Base-by-base conservation (phyloP, 2,329 filamentous ascomycete genomes). In the Talaromyces sp. region DNA sequence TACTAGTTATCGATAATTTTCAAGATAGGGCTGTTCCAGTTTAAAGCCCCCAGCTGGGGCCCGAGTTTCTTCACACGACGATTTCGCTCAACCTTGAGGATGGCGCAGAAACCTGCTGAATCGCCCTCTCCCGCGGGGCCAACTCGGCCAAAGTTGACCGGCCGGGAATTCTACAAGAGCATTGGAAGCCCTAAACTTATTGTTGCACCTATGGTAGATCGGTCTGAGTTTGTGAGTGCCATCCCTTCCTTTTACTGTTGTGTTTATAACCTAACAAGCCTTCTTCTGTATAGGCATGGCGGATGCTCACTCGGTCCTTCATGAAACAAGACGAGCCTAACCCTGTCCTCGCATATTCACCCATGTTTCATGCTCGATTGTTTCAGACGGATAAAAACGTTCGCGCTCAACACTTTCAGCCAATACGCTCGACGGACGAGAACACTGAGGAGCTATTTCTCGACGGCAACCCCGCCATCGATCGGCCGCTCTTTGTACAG, bases 181-280 rank as follows among this genome's bases (percentile, higher is more conserved):
- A 89, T 99, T 64, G 95, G 95, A 27, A 93, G 89, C 63, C 95
- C 95, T 1, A 96, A 91, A 77, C 88, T 90, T 67, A 86, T 99
- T 33, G 84, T 99, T 60, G 95, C 95, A 36, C 95, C 95, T 40
- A 99, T 99, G 95, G 95, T 99, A 27, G 94, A 99, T 72, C 91
- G 97, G 76, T 97, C 92, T 34, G 95, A 99, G 81, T 97, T 98
- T 80, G 93, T 96, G 81, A 67, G 89, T 16, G 23, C 59, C 50
- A 55, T 56, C 54, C 27, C 52, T 30, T 33, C 16, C n/a, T 34
- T 10, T 52, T 12, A 47, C 33, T 30, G 9, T 30, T 16, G 40
- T 23, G 34, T 47, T 47, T 47, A 34, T 52, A 54, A 59, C 18
- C 57, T 61, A 28, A 65, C 64, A 52, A 56, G 57, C 56, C 65